Base-by-base conservation (phyloP, 2,329 filamentous ascomycete species). In the Xylaria sp. region DNA sequence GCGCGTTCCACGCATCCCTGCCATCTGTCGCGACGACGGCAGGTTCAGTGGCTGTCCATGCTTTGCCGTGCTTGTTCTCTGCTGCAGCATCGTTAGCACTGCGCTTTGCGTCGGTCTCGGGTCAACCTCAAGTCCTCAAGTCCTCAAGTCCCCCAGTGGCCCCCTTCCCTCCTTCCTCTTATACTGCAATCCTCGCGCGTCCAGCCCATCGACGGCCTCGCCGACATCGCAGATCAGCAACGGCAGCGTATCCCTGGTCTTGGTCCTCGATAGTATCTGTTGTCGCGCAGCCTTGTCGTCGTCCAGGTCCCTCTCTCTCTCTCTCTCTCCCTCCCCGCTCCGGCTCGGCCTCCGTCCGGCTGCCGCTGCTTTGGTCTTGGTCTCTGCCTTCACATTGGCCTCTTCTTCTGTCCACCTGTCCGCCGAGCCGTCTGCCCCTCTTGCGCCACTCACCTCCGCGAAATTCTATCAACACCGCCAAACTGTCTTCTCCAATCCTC, bases 401-500 rank as follows among this genome's bases (percentile, higher is more conserved):
- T 20, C 44, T 13, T 32, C 50, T 15, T 37, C 28, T 41, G 39
- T 37, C 50, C 20, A 20, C 50, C 41, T 46, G 41, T 59, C 60
- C 25, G 54, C 25, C 48, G 28, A 66, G 15, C 39, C 60, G 56
- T 15, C 48, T 56, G 54, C 62, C 62, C 34, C 25, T 59, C 20
- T 41, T 51, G 18, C 64, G 32, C 59, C 15, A 13, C 56, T 71
- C 72, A 58, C 70, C 72, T 59, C 63, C 64, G 70, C 72, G 56
- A 70, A 72, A 66, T 72, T 78, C 41, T 73, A 70, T 80, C 84
- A 92, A 92, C 83, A 95, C 93, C 93, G 93, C 91, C 93, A 97
- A 97, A 86, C 91, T 97, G 93, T 95, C 94, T 91, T 93, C 94
- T 82, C 91, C 88, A 85, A 87, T 96, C 83, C 87, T 97, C 79